These are phyloP conservation scores for Garcia nutans DNA, from an alignment of 345 rosid species.

Conservation along the genomic window DNA sequence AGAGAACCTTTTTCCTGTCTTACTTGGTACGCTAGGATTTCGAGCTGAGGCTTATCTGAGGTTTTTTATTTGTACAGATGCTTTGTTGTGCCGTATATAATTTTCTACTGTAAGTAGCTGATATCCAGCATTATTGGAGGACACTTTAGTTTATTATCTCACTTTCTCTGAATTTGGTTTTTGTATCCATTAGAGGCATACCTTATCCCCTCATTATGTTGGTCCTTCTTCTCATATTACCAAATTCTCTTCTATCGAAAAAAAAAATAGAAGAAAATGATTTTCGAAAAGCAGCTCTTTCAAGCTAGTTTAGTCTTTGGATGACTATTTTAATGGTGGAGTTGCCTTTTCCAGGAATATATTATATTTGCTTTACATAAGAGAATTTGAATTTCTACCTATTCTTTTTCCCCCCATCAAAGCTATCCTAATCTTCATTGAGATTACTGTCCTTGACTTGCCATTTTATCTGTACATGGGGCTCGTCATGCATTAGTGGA, in stretches of 20 bases:
- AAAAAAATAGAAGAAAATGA: not conserved
- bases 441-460: conserved; percentile 12
- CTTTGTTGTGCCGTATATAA: too few species aligned
- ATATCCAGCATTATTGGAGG: not conserved
- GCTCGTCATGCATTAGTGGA: too few species aligned
- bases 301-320: not conserved
- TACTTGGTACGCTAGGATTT: not conserved
- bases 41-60: not conserved
- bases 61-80: too few species aligned
- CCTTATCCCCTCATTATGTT: not conserved
- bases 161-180: not conserved
- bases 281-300: not conserved
- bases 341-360: not conserved
- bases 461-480: too few species aligned
- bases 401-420: conserved; percentile 11
- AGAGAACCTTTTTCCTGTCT: not conserved
- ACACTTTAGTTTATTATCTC: not conserved
- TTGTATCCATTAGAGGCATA: not conserved
- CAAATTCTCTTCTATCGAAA: too few species aligned
- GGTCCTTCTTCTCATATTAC: not conserved
- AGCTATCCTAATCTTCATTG: conserved; percentile 16
- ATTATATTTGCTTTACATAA: not conserved
- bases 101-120: not conserved
- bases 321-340: not conserved
- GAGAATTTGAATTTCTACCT: conserved; percentile 16